Base-by-base conservation (phyloP, 345 rosid genomes). In the Dipteronia sinensis region DNA sequence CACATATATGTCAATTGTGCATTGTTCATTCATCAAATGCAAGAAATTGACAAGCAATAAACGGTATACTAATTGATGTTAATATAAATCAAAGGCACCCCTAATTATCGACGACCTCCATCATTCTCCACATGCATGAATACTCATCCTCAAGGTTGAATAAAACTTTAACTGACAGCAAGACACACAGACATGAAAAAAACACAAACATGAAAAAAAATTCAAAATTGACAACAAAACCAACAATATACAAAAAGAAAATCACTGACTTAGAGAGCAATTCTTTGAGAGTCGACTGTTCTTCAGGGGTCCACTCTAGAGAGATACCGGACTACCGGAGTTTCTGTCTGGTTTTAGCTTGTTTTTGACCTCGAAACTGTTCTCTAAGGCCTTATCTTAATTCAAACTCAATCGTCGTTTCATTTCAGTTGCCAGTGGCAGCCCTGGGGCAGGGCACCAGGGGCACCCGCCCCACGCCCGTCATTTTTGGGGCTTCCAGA, bases 281-380 rank as follows among this genome's bases (percentile, higher is more conserved):
- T 78, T 93, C 94, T 44, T 93, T 96, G 55, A 91, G 85, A 42
- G 85, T 65, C 12, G 89, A 89, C 83, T 91, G 94, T 63, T 93
- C 98, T 1, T 93, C 96, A 42, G 85, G 58, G 67, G 82, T 89
- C 96, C 96, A 93, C 65, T 91, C 90, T 7, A 68, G 65, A 70
- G 90, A 85, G 79, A 93, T 87, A 78, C 93, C 94, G 19, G 96
- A 84, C n/a, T n/a, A n/a, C n/a, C n/a, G n/a, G n/a, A n/a, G n/a
- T n/a, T n/a, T n/a, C n/a, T n/a, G n/a, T n/a, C n/a, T n/a, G n/a
- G n/a, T n/a, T n/a, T n/a, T n/a, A n/a, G n/a, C n/a, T n/a, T n/a
- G n/a, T n/a, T n/a, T n/a, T n/a, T n/a, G n/a, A n/a, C n/a, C n/a
- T n/a, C n/a, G n/a, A n/a, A n/a, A n/a, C n/a, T n/a, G n/a, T n/a